phyloP scores from a whole-genome alignment of 257 asterid species.

The Coffea eugenioides region DNA sequence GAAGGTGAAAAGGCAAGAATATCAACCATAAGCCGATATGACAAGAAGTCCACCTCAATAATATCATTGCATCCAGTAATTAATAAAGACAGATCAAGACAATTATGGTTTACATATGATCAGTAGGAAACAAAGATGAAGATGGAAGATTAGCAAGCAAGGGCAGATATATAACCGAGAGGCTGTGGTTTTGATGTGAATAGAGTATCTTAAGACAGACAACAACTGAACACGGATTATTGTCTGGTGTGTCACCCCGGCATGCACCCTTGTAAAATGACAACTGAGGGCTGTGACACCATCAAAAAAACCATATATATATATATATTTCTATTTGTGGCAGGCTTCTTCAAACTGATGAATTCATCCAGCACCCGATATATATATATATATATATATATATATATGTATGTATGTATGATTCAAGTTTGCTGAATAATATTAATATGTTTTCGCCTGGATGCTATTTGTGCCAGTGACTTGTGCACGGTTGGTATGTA shows the following conservation, averaged over 20 bases:
- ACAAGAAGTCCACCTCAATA: slow-evolving; percentile 21
- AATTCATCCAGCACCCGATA: too few species aligned
- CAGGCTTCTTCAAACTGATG: too few species aligned
- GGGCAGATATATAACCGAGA: neutral
- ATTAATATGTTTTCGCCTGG: neutral
- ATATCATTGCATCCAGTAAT: neutral
- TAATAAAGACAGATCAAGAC: neutral
- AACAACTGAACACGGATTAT: slow-evolving; percentile 32
- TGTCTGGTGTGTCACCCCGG: slow-evolving; percentile 50
- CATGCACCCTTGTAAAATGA: slow-evolving; percentile 46
- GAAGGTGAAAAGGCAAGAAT: slow-evolving; percentile 24
- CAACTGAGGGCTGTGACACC: slow-evolving; percentile 24
- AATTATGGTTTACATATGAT: neutral
- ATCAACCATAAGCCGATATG: slow-evolving; percentile 20
- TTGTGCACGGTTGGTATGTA: slow-evolving; percentile 33
- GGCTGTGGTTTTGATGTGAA: neutral
- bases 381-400: too few species aligned
- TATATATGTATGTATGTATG: too few species aligned
- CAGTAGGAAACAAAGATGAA: neutral
- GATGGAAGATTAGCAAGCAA: slow-evolving; percentile 3
- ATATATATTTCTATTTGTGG: neutral
- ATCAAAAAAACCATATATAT: neutral
- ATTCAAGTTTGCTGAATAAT: too few species aligned
- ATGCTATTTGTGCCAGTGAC: neutral
- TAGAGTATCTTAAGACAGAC: slow-evolving; percentile 30